Evolutionary conservation across 768 basidiomycete genomes (phyloP), one percentile per base, ranked within the genome.

Genomic region (Brasilioporus rufonigricans): DNA sequence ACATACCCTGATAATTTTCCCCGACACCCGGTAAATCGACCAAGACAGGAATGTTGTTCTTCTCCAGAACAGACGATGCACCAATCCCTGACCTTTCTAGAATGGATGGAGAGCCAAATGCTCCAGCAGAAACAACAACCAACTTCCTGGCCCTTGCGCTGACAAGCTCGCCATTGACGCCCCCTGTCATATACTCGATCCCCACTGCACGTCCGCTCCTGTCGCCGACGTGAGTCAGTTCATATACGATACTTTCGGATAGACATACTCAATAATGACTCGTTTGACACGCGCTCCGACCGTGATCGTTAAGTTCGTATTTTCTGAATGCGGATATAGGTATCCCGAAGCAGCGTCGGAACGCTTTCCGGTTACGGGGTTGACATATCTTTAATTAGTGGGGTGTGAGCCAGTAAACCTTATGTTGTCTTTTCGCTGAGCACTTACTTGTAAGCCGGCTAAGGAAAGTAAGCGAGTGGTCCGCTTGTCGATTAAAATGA

Each of bases 1-100:
- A 60, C 68, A 36, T 48, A 80, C 82, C 83, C 59, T 78, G 75
- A 49, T 80, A 83, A 58, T 89, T 81, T 63, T 87, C 85, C 12
- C 91, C 90, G 0, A 94, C 90, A 8, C 86, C 87, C 5, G 88
- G 88, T 8, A 91, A 78, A n/a, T n/a, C n/a, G n/a, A n/a, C n/a
- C n/a, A n/a, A n/a, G n/a, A 83, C n/a, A n/a, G n/a, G n/a, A n/a
- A n/a, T n/a, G n/a, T n/a, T n/a, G n/a, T n/a, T n/a, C n/a, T n/a
- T n/a, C n/a, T n/a, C n/a, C n/a, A n/a, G n/a, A n/a, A n/a, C n/a
- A n/a, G n/a, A n/a, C n/a, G n/a, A n/a, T n/a, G n/a, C n/a, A n/a
- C n/a, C n/a, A n/a, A n/a, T n/a, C n/a, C n/a, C n/a, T n/a, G n/a
- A n/a, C n/a, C n/a, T n/a, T n/a, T n/a, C n/a, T n/a, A n/a, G n/a